A percentile compares a stretch with the other conserved stretches of the same genome.
Evolutionary conservation across 495 filamentous ascomycete species (phyloP).

Genomic region (Lophiotrema nucula): DNA sequence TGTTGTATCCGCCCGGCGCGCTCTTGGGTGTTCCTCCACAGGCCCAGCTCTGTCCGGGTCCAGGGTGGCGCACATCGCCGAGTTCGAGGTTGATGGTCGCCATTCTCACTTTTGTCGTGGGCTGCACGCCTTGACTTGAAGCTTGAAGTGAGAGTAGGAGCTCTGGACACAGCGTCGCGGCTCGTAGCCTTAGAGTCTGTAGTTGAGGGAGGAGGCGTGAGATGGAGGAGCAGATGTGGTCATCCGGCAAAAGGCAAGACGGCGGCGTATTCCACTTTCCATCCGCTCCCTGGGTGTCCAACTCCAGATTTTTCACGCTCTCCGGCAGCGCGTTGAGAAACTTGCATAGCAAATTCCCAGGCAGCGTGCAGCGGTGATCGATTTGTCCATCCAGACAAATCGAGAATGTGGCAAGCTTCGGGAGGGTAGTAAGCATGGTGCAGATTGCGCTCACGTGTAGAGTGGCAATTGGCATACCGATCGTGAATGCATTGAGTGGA

Average conservation of each 20-base stretch:
- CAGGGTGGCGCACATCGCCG: neutral
- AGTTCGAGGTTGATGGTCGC: neutral
- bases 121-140: neutral
- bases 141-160: neutral
- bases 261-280: neutral
- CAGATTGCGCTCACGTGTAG: neutral
- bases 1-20: neutral
- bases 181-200: neutral
- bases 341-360: neutral
- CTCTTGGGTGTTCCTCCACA: too few species aligned
- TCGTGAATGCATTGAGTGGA: neutral
- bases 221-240: neutral
- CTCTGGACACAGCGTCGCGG: neutral
- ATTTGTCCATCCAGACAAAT: neutral
- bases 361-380: neutral
- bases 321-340: neutral
- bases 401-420: neutral
- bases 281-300: neutral
- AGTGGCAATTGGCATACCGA: neutral
- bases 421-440: neutral
- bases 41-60: neutral
- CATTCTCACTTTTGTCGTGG: neutral
- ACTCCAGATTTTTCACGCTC: neutral
- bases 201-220: neutral
- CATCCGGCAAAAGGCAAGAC: neutral